Evolutionary conservation across 2,329 filamentous ascomycete species (phyloP), one percentile per base, ranked within the genome.

Genomic region (Ophiocordyceps sinensis): DNA sequence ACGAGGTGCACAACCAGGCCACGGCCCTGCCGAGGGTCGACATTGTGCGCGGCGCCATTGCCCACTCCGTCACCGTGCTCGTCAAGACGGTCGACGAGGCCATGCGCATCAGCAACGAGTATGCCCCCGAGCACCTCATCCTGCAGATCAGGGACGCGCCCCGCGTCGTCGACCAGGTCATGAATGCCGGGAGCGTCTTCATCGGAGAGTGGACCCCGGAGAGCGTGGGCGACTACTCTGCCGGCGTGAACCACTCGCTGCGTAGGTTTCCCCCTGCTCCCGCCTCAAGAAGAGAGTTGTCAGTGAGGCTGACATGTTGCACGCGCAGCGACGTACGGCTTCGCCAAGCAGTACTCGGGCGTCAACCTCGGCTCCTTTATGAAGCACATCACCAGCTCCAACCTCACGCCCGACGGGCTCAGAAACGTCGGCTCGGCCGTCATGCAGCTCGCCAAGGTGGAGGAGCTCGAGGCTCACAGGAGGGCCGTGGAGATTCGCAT

Each of bases 261-360:
- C 91, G 87, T 94, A 81, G 76, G 85, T 39, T 8, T 14, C 38
- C 14, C 17, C n/a, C 21, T 29, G 9, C 23, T 29, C 17, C 23
- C 19, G 9, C 23, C 23, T 26, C 9, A 5, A 26, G 9, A 7
- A 7, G 23, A 26, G 23, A 7, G 9, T 9, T 23, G 15, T 3
- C 5, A 11, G 7, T 11, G 19, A 21, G 21, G 26, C 12, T 38
- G 21, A 9, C 15, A 8, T 8, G 12, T 21, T 26, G 13, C 7
- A 10, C 12, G 7, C 14, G 5, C 51, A 94, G 87, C 91, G 40
- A 98, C 91, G 0, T 98, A 96, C 57, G 91, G 91, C 34, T 98
- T 94, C 55, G 91, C 91, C 38, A 94, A 94, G 66, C 91, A 98
- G 62, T 98, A 98, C 67, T 95, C 87, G 6, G 91, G 91, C 40